A percentile compares a stretch with the other conserved stretches of the same genome.
Evolutionary conservation across 805 yeast species (phyloP).

Genomic region (Kazachstania viticola): DNA sequence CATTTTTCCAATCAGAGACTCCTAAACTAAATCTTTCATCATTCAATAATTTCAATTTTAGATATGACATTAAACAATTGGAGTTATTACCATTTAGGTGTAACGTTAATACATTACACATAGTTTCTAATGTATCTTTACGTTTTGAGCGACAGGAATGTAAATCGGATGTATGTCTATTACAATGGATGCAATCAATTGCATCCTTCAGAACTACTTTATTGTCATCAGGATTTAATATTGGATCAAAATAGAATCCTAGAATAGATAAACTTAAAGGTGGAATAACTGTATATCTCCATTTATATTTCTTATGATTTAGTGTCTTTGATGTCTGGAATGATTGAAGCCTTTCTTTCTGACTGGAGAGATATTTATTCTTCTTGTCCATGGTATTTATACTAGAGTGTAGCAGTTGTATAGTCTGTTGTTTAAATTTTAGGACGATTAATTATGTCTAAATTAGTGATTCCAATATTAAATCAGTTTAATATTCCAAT

Average conservation of each 20-base stretch:
- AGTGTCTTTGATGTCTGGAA: constrained; percentile 1
- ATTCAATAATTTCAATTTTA: constrained; percentile 17
- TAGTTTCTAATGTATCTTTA: constrained; percentile 15
- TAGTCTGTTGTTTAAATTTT: too few relatives aligned
- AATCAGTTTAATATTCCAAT: too few relatives aligned
- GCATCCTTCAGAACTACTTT: constrained; percentile 12
- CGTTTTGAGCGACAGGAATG: constrained; percentile 17
- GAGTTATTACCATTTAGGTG: constrained; percentile 10
- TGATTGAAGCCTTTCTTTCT: not conserved
- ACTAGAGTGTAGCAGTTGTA: too few relatives aligned
- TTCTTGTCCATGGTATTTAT: too few relatives aligned
- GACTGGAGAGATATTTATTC: too few relatives aligned
- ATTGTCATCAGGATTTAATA: constrained; percentile 4
- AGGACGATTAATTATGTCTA: too few relatives aligned
- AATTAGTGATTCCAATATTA: too few relatives aligned
- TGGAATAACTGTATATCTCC: constrained; percentile 25
- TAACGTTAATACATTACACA: constrained; percentile 14
- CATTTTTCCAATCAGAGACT: constrained; percentile 14
- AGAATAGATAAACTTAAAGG: constrained; percentile 15
- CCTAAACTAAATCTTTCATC: constrained; percentile 9
- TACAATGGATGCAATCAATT: constrained; percentile 18
- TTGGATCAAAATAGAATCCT: constrained; percentile 22
- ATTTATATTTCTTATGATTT: constrained; percentile 14
- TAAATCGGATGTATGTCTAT: constrained; percentile 9
- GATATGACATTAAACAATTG: constrained; percentile 10